Evolutionary conservation across 1,284 basidiomycete genomes (phyloP), one percentile per base, ranked within the genome.

Genomic region (Boletus hoseneyae): DNA sequence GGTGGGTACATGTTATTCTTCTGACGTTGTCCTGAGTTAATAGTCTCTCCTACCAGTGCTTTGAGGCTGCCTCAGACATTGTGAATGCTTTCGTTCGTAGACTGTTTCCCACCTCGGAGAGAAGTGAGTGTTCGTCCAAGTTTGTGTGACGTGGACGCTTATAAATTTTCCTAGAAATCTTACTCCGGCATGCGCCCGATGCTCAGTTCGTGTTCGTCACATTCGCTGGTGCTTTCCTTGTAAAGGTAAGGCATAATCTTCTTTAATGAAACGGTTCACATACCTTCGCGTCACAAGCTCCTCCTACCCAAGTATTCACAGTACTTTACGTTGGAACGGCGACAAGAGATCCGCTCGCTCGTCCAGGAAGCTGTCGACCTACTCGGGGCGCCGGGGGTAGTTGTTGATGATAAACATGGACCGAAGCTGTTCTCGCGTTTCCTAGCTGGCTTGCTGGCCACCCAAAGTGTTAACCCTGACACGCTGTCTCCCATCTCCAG

Each of bases 151-250:
- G 43, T 30, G 43, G 33, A n/a, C 23, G 8, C 40, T 46, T 45
- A 54, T 45, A 51, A 51, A 5, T 38, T 48, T 51, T 6, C 23
- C 13, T 53, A 82, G 80, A 76, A 52, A 70, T 77, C 29, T 83
- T 79, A 57, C 74, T 89, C 47, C 77, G 85, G 4, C 87, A 91
- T 61, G 89, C 87, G 0, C 87, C 90, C 2, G 89, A 92, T 62
- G 83, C 86, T 1, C 88, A 93, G 57, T 86, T 84, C 53, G 82
- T 93, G 19, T 90, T 91, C 59, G 79, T 87, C n/a, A 87, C 87
- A 0, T 93, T 93, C 56, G 90, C 90, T 6, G 83, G 85, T 16
- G 83, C 87, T 2, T 90, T 90, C 70, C 71, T 90, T 12, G 78
- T 90, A 54, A 89, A 90, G 73, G 86, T 84, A 58, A 34, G 69